Evolutionary conservation across 352 stramenopile genomes (phyloP).

Genomic region (Globisporangium canariense): DNA sequence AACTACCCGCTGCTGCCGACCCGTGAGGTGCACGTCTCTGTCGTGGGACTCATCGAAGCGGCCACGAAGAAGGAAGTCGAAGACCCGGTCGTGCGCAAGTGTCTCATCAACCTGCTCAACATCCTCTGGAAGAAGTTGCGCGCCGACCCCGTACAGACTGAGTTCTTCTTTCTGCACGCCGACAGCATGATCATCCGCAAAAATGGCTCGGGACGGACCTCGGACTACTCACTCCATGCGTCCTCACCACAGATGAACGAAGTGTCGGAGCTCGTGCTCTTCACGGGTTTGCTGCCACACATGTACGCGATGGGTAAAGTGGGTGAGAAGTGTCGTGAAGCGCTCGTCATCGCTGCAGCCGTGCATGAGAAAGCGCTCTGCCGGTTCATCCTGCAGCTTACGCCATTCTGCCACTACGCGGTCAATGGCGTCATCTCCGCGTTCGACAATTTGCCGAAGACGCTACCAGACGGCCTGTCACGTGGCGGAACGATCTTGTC

Average conservation of each 20-base stretch:
- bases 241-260: slow-evolving; percentile 27
- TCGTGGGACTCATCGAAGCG: slow-evolving; percentile 77
- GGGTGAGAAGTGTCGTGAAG: slow-evolving; percentile 81
- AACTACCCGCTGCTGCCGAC: slow-evolving; percentile 83
- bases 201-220: slow-evolving; percentile 26
- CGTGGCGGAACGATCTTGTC: slow-evolving; percentile 10
- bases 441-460: slow-evolving; percentile 77
- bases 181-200: slow-evolving; percentile 52
- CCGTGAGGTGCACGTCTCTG: slow-evolving; percentile 73
- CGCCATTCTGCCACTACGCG: slow-evolving; percentile 85
- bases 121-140: slow-evolving; percentile 85
- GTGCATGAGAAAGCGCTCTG: slow-evolving; percentile 74
- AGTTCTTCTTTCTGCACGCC: slow-evolving; percentile 84
- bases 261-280: slow-evolving; percentile 78
- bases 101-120: slow-evolving; percentile 78
- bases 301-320: slow-evolving; percentile 83
- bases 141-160: slow-evolving; percentile 78
- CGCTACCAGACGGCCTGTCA: slow-evolving; percentile 28
- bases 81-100: slow-evolving; percentile 81
- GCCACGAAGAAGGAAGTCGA: slow-evolving; percentile 79
- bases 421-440: slow-evolving; percentile 82
- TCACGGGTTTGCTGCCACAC: slow-evolving; percentile 77
- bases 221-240: slow-evolving; percentile 21
- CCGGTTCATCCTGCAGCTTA: slow-evolving; percentile 83
- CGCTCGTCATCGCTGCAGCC: slow-evolving; percentile 72